Evolutionary conservation across 2,329 filamentous ascomycete species (phyloP), one percentile per base, ranked within the genome.

Genomic region (Orbilia javanica): DNA sequence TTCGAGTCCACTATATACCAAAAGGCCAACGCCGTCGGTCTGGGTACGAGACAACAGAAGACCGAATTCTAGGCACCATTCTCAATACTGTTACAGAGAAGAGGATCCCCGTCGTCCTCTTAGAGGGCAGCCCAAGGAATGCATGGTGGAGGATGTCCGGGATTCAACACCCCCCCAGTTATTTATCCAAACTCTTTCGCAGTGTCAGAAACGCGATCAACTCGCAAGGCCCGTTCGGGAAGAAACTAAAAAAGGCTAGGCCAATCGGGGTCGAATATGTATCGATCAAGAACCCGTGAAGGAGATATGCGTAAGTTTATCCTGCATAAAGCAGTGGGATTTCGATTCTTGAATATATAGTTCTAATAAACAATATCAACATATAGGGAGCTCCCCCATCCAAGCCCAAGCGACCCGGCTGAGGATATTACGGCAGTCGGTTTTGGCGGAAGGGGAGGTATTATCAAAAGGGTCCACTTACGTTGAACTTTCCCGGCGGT

Each of bases 261-360:
- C 44, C 67, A 71, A 71, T 71, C 64, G 67, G 67, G 57, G 20
- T 64, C 67, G 67, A 64, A 29, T 71, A 64, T 64, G 67, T 71
- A 71, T 71, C 5, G 4, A 34, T 34, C 55, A 71, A 31, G 57
- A 71, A 64, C 42, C 27, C 52, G 31, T 53, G 44, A 64, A 64
- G 44, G 39, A 46, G 67, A 50, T 52, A 71, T 64, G 39, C 29
- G 31, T 64, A 71, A 71, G 18, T 53, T 55, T 64, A 42, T 64
- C 53, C 55, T 53, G 67, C 67, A 53, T 53, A 53, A 64, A 71
- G 67, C 55, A 53, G 18, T 63, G 55, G 44, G 55, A 71, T 71
- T 69, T 64, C 67, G 42, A 64, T 71, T 64, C 42, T 71, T 64
- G 55, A 55, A 64, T 64, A 64, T 64, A 53, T 29, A 64, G 8